Conservation (phyloP, 2,329 filamentous ascomycete genomes). For the Penicillium olsonii region DNA sequence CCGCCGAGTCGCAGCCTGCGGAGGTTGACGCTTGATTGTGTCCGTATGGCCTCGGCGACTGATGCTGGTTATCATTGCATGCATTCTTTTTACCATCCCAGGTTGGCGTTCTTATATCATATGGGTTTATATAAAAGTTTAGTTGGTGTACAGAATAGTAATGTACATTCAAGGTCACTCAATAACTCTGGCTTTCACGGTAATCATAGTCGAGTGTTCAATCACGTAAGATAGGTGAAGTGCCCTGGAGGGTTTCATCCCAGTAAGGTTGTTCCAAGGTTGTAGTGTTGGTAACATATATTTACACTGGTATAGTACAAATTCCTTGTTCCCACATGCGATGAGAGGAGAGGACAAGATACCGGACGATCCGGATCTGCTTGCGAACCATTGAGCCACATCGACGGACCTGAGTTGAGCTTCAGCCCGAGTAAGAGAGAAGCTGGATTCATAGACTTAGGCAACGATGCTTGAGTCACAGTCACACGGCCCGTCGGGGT, state of each 20-base stretch:
- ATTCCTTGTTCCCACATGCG: background rate
- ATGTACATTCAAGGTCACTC: slow-evolving; percentile 20
- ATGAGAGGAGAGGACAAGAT: slow-evolving; percentile 7
- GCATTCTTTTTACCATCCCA: slow-evolving; percentile 16
- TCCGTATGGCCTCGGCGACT: slow-evolving; percentile 7
- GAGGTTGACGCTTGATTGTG: slow-evolving; percentile 24
- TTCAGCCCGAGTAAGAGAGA: too few species aligned
- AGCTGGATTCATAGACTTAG: background rate
- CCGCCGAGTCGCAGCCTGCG: slow-evolving; percentile 17
- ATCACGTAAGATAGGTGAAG: too few species aligned
- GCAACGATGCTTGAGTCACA: slow-evolving; percentile 9
- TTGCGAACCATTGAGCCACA: background rate
- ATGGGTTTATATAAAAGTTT: slow-evolving; percentile 28
- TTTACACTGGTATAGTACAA: slow-evolving; percentile 17
- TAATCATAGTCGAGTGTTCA: too few species aligned
- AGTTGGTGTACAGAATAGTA: slow-evolving; percentile 13
- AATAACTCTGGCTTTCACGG: background rate
- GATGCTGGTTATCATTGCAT: slow-evolving; percentile 16
- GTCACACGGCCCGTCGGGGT: slow-evolving; percentile 2
- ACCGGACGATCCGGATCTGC: background rate
- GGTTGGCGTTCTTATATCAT: slow-evolving; percentile 33
- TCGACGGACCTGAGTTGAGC: too few species aligned
- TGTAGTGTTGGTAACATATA: slow-evolving; percentile 1
- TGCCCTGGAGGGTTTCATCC: too few species aligned
- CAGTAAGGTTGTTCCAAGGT: background rate